Evolutionary conservation across 768 basidiomycete species (phyloP), one percentile per base, ranked within the genome.

Genomic region (Pisolithus marmoratus): DNA sequence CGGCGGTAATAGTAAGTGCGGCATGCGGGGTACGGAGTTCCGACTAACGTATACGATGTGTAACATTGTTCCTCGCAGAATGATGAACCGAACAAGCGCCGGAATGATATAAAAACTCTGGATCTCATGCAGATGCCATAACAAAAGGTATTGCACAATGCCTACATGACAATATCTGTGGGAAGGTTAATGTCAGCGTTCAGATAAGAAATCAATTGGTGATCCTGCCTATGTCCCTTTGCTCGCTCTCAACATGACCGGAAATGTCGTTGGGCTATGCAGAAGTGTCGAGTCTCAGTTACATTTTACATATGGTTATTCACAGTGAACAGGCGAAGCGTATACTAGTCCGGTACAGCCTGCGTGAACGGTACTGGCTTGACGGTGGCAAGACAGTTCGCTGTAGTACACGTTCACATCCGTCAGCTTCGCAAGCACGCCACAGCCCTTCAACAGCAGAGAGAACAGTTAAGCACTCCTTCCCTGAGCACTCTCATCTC

Each of bases 401-500:
- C n/a, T n/a, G n/a, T n/a, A n/a, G n/a, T 61, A 94, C 91, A 90
- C 91, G 69, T 95, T 95, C 24, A 85, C 81, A 63, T 96, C 93
- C 0, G 95, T 97, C 12, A 95, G 94, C 76, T 99, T 98, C 24
- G 94, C 95, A 57, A 99, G 72, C 50, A 97, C 80, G 4, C 94
- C 93, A 42, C 90, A 80, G 59, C 84, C 85, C 84, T 94, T 94
- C 67, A 97, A 70, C 62, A 97, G 68, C 64, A 97, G 64, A 70
- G 95, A 98, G 48, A 98, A 76, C 67, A 98, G 91, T 95, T 94
- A 99, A 5, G 94, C 96, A 1, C 88, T 85, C 47, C 91, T 74
- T 14, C 88, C 86, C 69, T 81, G 87, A 44, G 56, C 24, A 72
- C 81, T 42, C 66, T 67, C 48, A 94, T 68, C 1, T 75, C 76